These are phyloP conservation scores for Neodidymelliopsis sp. DNA, from an alignment of 2,329 filamentous ascomycete species.

Conservation along the genomic window DNA sequence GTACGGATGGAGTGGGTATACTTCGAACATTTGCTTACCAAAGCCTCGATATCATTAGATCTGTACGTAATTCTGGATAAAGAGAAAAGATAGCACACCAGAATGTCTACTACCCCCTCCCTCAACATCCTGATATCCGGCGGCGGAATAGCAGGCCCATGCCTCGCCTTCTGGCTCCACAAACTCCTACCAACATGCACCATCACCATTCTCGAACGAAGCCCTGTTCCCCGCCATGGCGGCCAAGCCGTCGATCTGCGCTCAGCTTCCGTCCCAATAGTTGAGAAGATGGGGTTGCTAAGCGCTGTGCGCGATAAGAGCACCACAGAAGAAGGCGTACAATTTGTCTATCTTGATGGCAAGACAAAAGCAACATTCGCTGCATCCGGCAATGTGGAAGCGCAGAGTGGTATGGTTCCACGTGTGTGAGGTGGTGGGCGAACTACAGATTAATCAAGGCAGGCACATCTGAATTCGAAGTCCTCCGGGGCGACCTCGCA, in stretches of 20 bases:
- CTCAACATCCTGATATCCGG: slow-evolving; percentile 41
- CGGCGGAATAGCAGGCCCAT: slow-evolving; percentile 42
- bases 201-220: slow-evolving; percentile 55
- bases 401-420: slow-evolving; percentile 48
- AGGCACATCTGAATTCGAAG: slow-evolving; percentile 65
- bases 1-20: too few species aligned
- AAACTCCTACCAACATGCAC: slow-evolving; percentile 37
- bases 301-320: slow-evolving; percentile 47
- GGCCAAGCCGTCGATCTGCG: slow-evolving; percentile 65
- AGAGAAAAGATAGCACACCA: neutral
- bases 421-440: too few species aligned
- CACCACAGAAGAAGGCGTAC: slow-evolving; percentile 59
- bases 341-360: slow-evolving; percentile 44
- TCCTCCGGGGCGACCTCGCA: slow-evolving; percentile 66
- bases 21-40: too few species aligned
- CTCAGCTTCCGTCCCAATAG: slow-evolving; percentile 58
- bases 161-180: slow-evolving; percentile 62
- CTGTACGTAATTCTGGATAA: too few species aligned
- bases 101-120: neutral
- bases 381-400: slow-evolving; percentile 48
- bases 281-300: slow-evolving; percentile 62
- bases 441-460: too few species aligned
- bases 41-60: too few species aligned
- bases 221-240: slow-evolving; percentile 51
- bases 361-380: slow-evolving; percentile 37